phyloP scores from a whole-genome alignment of 176 grass and related monocot species.

The Elaeis guineensis region DNA sequence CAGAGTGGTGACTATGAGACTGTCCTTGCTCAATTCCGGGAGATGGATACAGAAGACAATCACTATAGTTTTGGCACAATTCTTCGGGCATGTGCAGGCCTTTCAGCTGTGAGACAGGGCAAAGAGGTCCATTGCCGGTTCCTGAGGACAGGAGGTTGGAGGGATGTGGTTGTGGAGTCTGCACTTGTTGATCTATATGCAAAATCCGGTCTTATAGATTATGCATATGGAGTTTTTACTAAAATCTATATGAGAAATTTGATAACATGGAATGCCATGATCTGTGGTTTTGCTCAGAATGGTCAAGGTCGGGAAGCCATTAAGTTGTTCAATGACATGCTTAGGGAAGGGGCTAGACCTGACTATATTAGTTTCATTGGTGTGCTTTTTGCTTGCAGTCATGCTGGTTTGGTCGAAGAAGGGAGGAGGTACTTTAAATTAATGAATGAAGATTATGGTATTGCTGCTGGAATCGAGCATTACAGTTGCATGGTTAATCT shows the following conservation, averaged over 20 bases:
- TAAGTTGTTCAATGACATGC: constrained; percentile 49
- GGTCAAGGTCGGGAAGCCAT: constrained; percentile 44
- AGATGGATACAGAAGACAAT: constrained; percentile 38
- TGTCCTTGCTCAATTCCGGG: constrained; percentile 45
- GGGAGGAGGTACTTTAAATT: constrained; percentile 59
- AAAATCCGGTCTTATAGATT: constrained; percentile 73
- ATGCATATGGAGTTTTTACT: constrained; percentile 46
- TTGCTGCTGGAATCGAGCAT: constrained; percentile 60
- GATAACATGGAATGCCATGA: constrained; percentile 94
- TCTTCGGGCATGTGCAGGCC: constrained; percentile 55
- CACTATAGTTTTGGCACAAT: constrained; percentile 57
- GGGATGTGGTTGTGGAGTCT: constrained; percentile 55
- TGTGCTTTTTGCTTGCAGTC: constrained; percentile 71
- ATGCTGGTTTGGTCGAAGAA: constrained; percentile 62
- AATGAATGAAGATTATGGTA: constrained; percentile 45
- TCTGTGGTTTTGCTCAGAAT: constrained; percentile 77
- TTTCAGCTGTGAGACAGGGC: constrained; percentile 42
- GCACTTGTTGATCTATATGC: constrained; percentile 75
- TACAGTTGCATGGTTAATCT: constrained; percentile 89
- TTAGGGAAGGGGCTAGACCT: constrained; percentile 35
- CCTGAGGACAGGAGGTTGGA: constrained; percentile 41
- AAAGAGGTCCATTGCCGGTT: constrained; percentile 74
- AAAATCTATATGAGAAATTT: constrained; percentile 40
- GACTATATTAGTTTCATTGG: constrained; percentile 72
- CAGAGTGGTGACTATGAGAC: constrained; percentile 32